phyloP scores from a whole-genome alignment of 1,284 basidiomycete genomes.

The Malassezia restricta region DNA sequence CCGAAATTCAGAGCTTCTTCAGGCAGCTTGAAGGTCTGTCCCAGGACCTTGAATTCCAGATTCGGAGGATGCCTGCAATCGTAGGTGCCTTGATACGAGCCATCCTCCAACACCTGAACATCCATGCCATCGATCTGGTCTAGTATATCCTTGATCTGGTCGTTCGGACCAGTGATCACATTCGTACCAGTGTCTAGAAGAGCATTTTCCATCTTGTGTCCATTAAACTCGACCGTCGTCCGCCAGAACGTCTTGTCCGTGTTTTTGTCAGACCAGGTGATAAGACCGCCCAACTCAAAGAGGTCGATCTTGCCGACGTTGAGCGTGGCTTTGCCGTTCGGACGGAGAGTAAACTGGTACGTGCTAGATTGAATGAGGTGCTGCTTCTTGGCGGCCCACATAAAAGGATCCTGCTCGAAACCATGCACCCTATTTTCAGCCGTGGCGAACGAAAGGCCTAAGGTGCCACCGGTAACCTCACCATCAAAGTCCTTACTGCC shows the following conservation, averaged over 20 bases:
- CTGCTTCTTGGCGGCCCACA: constrained; percentile 21
- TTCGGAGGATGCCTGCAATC: constrained; percentile 35
- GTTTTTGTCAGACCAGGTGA: constrained; percentile 48
- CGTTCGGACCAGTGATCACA: constrained; percentile 47
- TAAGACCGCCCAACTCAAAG: constrained; percentile 24
- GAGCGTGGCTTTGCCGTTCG: constrained; percentile 51
- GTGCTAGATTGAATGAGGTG: constrained; percentile 38
- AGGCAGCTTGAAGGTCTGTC: constrained; percentile 23
- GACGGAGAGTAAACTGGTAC: constrained; percentile 50
- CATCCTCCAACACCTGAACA: constrained; percentile 12
- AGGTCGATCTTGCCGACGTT: constrained; percentile 50
- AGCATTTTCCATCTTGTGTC: constrained; percentile 43
- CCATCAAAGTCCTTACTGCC: constrained; percentile 33
- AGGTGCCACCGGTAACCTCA: constrained; percentile 34
- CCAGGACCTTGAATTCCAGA: constrained; percentile 45
- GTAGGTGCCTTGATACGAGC: constrained; percentile 38
- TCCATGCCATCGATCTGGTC: constrained; percentile 49
- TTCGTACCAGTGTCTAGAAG: constrained; percentile 53
- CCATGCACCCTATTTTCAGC: background rate
- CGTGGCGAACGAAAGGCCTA: constrained; percentile 48
- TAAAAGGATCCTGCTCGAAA: constrained; percentile 41
- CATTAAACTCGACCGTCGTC: constrained; percentile 28
- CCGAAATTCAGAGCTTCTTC: constrained; percentile 23
- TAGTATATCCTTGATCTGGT: constrained; percentile 49
- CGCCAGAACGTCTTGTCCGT: constrained; percentile 43